Evolutionary conservation across 768 basidiomycete genomes (phyloP), one percentile per base, ranked within the genome.

Genomic region (Termitomyces sp.): DNA sequence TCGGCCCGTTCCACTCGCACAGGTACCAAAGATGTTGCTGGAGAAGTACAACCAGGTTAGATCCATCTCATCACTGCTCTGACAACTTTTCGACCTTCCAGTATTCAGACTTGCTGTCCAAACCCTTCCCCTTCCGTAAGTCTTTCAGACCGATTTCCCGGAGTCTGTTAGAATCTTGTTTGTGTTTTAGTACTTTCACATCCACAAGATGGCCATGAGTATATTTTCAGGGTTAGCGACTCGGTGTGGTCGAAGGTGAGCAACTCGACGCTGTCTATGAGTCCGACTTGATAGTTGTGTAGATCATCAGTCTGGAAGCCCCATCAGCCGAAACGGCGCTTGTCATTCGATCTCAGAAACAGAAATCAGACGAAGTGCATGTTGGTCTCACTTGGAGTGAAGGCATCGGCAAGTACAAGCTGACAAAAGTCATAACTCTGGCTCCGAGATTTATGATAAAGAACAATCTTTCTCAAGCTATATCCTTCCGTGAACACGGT

Each of bases 391-490:
- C 93, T 5, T 98, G 95, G 83, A 79, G 82, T 17, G 94, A 96
- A 69, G 97, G 95, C 1, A 74, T 87, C n/a, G 97, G 97, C 35
- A 98, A 97, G 76, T 98, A 98, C 70, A 98, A 98, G 66, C 74
- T 98, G 34, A 88, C 88, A 26, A 98, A 98, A 72, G 87, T 98
- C 61, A 85, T 99, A 60, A 95, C 90, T 0, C 73, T 98, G 37
- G 78, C 90, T 8, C 97, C 97, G 26, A 84, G 97, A 45, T 98
- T 94, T 74, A 73, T 98, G 59, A 70, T 98, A 61, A 90, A 86
- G 70, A 99, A 98, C 70, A 79, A 84, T 57, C 77, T 93, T 37
- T 58, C 74, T 5, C 81, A 82, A 48, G 64, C 83, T 2, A 78
- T 99, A 32, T 83, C 82, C 38, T 85, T 95, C 71, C 84, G 97